These are phyloP conservation scores for Pleoardoris graminearum DNA, from an alignment of 2,329 filamentous ascomycete genomes.

Conservation along the genomic window DNA sequence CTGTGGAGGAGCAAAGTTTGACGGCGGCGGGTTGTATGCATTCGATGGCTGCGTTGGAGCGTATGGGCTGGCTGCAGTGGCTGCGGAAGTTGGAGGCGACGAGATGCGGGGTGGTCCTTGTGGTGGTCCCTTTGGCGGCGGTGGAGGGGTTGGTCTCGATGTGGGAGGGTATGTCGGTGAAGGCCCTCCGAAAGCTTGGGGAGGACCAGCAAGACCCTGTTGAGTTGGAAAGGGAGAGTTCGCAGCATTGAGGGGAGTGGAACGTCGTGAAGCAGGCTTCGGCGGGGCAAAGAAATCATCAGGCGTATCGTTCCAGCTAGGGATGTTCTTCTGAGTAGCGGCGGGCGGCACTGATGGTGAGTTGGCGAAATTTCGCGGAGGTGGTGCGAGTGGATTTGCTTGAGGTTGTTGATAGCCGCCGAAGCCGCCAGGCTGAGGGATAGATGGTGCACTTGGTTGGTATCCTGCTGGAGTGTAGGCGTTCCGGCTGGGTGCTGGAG, in stretches of 20 bases:
- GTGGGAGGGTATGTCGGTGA: conserved; percentile 61
- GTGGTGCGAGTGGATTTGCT: conserved; percentile 56
- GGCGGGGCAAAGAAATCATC: conserved; percentile 61
- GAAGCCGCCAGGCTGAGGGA: conserved; percentile 42
- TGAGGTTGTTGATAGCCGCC: conserved; percentile 52
- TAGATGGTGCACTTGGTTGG: conserved; percentile 47
- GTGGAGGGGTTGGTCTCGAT: conserved; percentile 69
- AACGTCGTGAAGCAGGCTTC: conserved; percentile 72
- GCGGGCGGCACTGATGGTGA: conserved; percentile 68
- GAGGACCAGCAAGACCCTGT: conserved; percentile 50
- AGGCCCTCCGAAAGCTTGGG: conserved; percentile 61
- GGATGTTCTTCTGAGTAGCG: conserved; percentile 69
- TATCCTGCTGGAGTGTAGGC: conserved; percentile 58
- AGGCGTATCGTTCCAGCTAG: conserved; percentile 94
- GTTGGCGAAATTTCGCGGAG: conserved; percentile 68
- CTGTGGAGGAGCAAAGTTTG: conserved; percentile 50
- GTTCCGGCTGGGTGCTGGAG: conserved; percentile 39
- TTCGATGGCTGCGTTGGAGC: conserved; percentile 56
- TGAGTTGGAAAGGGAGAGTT: conserved; percentile 75
- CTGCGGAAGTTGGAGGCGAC: conserved; percentile 64
- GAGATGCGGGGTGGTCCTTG: conserved; percentile 58
- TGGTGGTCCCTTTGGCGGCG: conserved; percentile 74
- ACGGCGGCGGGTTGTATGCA: conserved; percentile 63
- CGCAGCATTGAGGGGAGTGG: conserved; percentile 73
- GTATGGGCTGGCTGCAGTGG: conserved; percentile 64